These are phyloP conservation scores for Pythium dissotocum DNA, from an alignment of 352 stramenopile species.

Conservation along the genomic window DNA sequence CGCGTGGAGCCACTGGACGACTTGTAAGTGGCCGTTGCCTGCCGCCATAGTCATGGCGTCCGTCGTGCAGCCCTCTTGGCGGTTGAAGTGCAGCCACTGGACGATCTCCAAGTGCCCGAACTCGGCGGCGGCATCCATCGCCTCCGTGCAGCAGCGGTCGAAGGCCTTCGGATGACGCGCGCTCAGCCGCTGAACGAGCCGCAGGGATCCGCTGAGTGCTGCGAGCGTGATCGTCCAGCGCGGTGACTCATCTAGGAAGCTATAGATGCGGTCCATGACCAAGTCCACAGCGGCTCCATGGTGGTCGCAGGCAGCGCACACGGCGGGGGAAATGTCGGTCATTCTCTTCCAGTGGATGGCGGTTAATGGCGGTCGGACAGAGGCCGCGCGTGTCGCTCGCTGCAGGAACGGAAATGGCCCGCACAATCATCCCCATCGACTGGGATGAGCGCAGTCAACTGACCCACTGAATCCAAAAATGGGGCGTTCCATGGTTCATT, in stretches of 20 bases:
- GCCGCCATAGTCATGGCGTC: conserved; percentile 72
- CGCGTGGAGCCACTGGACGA: conserved; percentile 66
- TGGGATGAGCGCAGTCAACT: too few relatives aligned
- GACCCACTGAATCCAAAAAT: neutral
- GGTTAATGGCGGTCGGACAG: too few relatives aligned
- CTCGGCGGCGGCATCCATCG: conserved; percentile 67
- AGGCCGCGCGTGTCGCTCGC: neutral
- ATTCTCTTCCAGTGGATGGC: neutral
- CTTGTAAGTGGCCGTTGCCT: conserved; percentile 47
- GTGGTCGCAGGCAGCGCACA: conserved; percentile 47
- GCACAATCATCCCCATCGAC: neutral
- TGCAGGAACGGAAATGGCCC: neutral
- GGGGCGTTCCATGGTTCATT: conserved; percentile 6
- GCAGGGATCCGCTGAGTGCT: conserved; percentile 47
- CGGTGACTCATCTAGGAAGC: conserved; percentile 55
- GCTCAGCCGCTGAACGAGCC: conserved; percentile 53
- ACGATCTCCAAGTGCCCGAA: conserved; percentile 64
- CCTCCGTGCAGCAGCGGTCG: conserved; percentile 50
- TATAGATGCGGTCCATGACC: conserved; percentile 48
- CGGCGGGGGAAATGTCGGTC: conserved; percentile 43
- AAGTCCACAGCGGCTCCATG: conserved; percentile 47
- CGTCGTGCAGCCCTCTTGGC: conserved; percentile 56
- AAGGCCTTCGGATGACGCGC: conserved; percentile 35
- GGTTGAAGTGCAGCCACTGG: conserved; percentile 51
- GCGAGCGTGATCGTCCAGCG: conserved; percentile 57